phyloP scores from a whole-genome alignment of 2,329 filamentous ascomycete species.

The Diaporthe ilicicola region DNA sequence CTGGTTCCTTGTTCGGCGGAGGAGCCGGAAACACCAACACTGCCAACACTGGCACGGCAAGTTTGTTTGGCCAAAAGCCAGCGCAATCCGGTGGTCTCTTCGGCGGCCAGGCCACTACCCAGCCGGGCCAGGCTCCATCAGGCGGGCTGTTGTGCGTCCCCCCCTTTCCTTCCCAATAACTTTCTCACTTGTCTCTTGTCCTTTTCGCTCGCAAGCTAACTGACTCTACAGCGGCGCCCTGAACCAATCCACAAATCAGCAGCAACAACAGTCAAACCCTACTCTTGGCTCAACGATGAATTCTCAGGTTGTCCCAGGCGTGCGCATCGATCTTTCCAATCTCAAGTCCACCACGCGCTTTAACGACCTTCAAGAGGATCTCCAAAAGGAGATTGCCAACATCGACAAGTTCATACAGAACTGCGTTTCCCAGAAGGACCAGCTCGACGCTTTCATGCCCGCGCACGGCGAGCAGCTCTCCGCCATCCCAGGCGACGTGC shows the following conservation, averaged over 20 bases:
- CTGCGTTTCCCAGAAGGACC: conserved; percentile 80
- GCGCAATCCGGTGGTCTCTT: conserved; percentile 34
- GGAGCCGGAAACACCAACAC: conserved; percentile 34
- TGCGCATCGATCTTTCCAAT: conserved; percentile 80
- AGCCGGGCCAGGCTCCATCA: conserved; percentile 30
- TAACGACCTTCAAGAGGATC: conserved; percentile 83
- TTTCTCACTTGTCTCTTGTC: neutral
- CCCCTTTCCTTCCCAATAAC: neutral
- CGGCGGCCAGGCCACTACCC: conserved; percentile 31
- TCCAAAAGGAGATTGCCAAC: conserved; percentile 79
- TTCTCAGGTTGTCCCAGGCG: conserved; percentile 70
- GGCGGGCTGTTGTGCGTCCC: conserved; percentile 40
- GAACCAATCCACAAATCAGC: conserved; percentile 36
- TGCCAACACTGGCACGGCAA: conserved; percentile 46
- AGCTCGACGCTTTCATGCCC: conserved; percentile 75
- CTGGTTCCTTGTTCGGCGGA: conserved; percentile 33
- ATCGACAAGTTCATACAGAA: conserved; percentile 83
- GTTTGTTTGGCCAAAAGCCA: conserved; percentile 45
- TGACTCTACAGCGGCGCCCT: conserved; percentile 26
- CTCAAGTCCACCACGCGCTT: conserved; percentile 90
- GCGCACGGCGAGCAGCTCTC: conserved; percentile 55
- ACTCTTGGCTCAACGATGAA: conserved; percentile 51
- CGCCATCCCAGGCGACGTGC: conserved; percentile 52
- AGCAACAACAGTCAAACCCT: conserved; percentile 36
- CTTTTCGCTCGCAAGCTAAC: neutral